A percentile compares a stretch with the other conserved stretches of the same genome.
Conservation (phyloP, 2,329 filamentous ascomycete genomes). For the Colletotrichum paranaense region DNA sequence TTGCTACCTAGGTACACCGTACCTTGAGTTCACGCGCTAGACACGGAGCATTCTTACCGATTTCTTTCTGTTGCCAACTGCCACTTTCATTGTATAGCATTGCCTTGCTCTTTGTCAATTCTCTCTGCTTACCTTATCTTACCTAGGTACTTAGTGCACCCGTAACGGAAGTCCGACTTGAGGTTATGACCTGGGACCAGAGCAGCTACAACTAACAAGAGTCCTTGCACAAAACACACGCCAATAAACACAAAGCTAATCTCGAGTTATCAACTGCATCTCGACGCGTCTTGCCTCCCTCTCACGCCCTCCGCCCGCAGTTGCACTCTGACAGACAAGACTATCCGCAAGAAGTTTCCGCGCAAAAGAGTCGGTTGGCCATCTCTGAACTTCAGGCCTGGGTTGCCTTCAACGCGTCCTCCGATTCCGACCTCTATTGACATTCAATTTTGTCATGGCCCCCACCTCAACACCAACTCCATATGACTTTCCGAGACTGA, state of each 20-base stretch:
- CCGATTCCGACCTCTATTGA: background rate
- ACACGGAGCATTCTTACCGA: background rate
- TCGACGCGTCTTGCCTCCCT: background rate
- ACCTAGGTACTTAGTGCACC: too few species aligned
- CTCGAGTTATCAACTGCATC: background rate
- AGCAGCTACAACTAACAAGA: too few species aligned
- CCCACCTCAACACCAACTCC: conserved; percentile 24
- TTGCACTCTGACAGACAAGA: background rate
- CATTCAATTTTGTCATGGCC: conserved; percentile 22
- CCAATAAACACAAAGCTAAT: background rate
- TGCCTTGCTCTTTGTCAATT: too few species aligned
- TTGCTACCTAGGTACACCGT: too few species aligned
- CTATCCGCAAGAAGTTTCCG: background rate
- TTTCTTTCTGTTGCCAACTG: too few species aligned
- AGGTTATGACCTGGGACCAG: too few species aligned
- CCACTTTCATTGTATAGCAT: background rate
- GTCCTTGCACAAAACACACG: background rate
- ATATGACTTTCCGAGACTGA: conserved; percentile 31
- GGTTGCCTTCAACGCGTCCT: conserved; percentile 1
- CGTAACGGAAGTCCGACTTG: too few species aligned
- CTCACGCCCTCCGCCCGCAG: background rate
- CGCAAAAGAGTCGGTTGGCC: background rate
- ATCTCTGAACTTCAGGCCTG: background rate
- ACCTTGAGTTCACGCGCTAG: background rate
- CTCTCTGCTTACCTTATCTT: too few species aligned